Conservation (phyloP, 768 basidiomycete species). For the Mycena filopes region DNA sequence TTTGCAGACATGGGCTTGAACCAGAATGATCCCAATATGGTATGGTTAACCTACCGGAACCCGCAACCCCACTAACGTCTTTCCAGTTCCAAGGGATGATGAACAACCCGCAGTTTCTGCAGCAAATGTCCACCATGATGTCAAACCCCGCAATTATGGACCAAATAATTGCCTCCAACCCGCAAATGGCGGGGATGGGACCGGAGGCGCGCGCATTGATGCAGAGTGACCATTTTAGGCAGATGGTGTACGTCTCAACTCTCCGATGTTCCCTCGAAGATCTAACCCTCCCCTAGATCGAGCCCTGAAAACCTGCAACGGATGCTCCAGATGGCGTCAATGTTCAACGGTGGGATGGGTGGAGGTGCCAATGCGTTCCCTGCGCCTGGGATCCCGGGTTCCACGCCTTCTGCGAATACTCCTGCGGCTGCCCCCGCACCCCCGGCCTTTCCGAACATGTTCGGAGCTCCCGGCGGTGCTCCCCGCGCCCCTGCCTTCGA, state of each 20-base stretch:
- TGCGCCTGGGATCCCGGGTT: slow-evolving; percentile 67
- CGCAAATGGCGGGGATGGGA: slow-evolving; percentile 78
- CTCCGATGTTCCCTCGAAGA: not conserved
- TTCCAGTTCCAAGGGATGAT: slow-evolving; percentile 84
- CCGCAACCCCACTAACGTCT: slow-evolving; percentile 16
- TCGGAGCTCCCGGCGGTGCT: slow-evolving; percentile 33
- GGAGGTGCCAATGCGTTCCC: slow-evolving; percentile 57
- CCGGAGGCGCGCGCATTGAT: slow-evolving; percentile 85
- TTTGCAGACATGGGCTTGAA: slow-evolving; percentile 94
- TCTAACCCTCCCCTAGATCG: slow-evolving; percentile 52
- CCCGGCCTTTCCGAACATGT: slow-evolving; percentile 36
- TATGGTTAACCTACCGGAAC: slow-evolving; percentile 46
- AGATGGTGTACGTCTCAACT: slow-evolving; percentile 69
- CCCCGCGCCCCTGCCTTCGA: slow-evolving; percentile 22
- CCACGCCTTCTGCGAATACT: slow-evolving; percentile 41
- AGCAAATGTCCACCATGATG: slow-evolving; percentile 90
- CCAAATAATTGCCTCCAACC: slow-evolving; percentile 84
- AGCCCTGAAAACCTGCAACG: slow-evolving; percentile 81
- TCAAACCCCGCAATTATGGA: slow-evolving; percentile 91
- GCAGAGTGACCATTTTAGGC: slow-evolving; percentile 78
- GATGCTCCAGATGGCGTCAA: slow-evolving; percentile 79
- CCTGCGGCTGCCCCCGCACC: slow-evolving; percentile 39
- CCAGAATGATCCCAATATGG: slow-evolving; percentile 94
- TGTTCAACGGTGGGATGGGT: slow-evolving; percentile 51
- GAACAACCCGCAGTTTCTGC: slow-evolving; percentile 84